phyloP scores from a whole-genome alignment of 371 early-diverging fungal species.

The Mortierella polycephala region DNA sequence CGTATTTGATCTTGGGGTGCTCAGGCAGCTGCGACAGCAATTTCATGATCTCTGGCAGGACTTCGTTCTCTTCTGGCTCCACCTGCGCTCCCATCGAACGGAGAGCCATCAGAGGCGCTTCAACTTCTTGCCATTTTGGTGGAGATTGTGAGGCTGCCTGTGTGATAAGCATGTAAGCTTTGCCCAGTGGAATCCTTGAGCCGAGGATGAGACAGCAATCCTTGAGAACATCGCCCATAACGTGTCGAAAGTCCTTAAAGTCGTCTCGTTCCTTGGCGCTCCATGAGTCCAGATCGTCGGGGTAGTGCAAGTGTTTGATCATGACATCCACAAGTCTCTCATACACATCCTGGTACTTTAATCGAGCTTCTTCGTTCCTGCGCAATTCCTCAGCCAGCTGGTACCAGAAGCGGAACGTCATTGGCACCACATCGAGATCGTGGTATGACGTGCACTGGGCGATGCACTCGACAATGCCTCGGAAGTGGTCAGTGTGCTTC shows the following conservation, averaged over 20 bases:
- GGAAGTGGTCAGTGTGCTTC: conserved; percentile 69
- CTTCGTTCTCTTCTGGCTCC: conserved; percentile 70
- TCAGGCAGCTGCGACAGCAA: conserved; percentile 84
- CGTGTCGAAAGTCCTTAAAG: conserved; percentile 94
- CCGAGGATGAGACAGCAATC: conserved; percentile 90
- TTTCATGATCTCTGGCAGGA: conserved; percentile 91
- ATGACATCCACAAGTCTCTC: conserved; percentile 81
- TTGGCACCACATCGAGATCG: conserved; percentile 76
- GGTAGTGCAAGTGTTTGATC: conserved; percentile 85
- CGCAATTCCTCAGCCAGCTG: conserved; percentile 74
- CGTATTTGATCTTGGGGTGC: conserved; percentile 93
- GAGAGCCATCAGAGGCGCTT: conserved; percentile 93
- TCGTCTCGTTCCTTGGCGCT: conserved; percentile 91
- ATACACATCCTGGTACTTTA: conserved; percentile 72
- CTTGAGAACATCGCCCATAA: conserved; percentile 97
- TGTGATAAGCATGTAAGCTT: conserved; percentile 67
- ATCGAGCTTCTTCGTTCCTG: conserved; percentile 57
- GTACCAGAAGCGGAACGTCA: conserved; percentile 92
- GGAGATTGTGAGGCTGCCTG: conserved; percentile 51
- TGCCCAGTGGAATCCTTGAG: conserved; percentile 74
- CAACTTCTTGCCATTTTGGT: conserved; percentile 90
- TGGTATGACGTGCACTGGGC: conserved; percentile 74
- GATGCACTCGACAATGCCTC: conserved; percentile 78
- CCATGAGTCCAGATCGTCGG: conserved; percentile 74
- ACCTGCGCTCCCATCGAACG: conserved; percentile 93